Evolutionary conservation across 2,329 filamentous ascomycete genomes (phyloP).

Genomic region (Penicillium sp.): DNA sequence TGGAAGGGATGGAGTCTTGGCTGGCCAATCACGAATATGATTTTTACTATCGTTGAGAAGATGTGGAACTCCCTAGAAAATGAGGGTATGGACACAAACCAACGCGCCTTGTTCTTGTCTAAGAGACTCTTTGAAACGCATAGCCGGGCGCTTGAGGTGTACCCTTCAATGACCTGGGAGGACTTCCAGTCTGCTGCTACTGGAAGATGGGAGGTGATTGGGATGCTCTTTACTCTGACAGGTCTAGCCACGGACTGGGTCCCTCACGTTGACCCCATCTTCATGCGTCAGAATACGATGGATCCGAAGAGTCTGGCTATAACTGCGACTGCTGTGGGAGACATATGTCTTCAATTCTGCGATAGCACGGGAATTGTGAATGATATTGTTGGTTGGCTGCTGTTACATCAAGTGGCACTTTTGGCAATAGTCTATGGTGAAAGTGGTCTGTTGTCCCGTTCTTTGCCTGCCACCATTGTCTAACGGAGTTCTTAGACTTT

Average conservation of each 20-base stretch:
- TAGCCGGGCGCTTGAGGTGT: conserved; percentile 11
- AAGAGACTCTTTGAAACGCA: conserved; percentile 22
- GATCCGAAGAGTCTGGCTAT: conserved; percentile 8
- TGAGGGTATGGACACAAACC: conserved; percentile 9
- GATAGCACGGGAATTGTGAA: conserved; percentile 23
- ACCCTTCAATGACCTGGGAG: conserved; percentile 19
- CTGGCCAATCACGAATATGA: conserved; percentile 15
- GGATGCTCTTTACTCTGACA: conserved; percentile 20
- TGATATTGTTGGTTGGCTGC: conserved; percentile 31
- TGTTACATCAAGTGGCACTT: conserved; percentile 21
- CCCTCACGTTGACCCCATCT: conserved; percentile 9
- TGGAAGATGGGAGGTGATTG: conserved; percentile 26
- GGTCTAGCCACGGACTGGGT: conserved; percentile 15
- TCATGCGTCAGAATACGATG: not conserved
- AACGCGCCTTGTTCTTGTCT: conserved; percentile 14
- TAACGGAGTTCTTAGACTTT: conserved; percentile 33
- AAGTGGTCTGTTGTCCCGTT: conserved; percentile 10
- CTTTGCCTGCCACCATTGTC: not conserved
- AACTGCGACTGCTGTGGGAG: conserved; percentile 25
- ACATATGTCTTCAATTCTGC: conserved; percentile 30
- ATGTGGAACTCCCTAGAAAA: conserved; percentile 11
- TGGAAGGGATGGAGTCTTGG: conserved; percentile 25
- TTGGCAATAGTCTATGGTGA: conserved; percentile 27
- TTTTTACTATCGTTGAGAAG: conserved; percentile 19
- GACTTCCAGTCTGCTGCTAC: conserved; percentile 17